phyloP scores from a whole-genome alignment of 306 rosid species.

The Vigna hirtella region DNA sequence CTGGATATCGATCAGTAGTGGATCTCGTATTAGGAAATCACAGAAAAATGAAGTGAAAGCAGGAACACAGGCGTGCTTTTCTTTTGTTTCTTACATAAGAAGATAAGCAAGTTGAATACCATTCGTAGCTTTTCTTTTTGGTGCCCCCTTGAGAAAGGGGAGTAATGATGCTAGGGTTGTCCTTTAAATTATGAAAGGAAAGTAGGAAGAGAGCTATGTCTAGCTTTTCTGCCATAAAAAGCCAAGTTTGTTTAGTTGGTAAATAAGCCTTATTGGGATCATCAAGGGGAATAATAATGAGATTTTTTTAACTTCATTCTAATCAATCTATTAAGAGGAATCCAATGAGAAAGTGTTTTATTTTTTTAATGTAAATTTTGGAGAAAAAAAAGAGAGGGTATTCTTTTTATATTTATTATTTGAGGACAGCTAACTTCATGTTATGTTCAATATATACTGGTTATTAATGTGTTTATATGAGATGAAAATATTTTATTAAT shows the following conservation, averaged over 20 bases:
- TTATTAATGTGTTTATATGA: no score
- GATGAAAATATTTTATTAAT: no score
- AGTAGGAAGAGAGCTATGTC: slow-evolving; percentile 25
- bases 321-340: slow-evolving; percentile 64
- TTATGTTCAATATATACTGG: no score
- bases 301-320: slow-evolving; percentile 40
- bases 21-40: slow-evolving; percentile 49
- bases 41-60: slow-evolving; percentile 27
- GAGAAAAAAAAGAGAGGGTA: background rate
- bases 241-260: slow-evolving; percentile 9
- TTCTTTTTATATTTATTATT: no score
- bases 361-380: background rate
- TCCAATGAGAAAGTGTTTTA: slow-evolving; percentile 60
- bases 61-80: slow-evolving; percentile 40
- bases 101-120: slow-evolving; percentile 39
- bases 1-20: slow-evolving; percentile 28
- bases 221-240: slow-evolving; percentile 41
- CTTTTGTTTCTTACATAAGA: slow-evolving; percentile 41
- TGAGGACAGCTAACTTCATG: no score
- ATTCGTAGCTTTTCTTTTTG: slow-evolving; percentile 30
- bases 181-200: slow-evolving; percentile 46
- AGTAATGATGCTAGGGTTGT: background rate
- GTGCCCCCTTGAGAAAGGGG: slow-evolving; percentile 26
- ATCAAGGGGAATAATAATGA: slow-evolving; percentile 44
- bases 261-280: slow-evolving; percentile 63